Conservation (phyloP, 1,139 yeast genomes). For the Blastobotrys capitulatus region DNA sequence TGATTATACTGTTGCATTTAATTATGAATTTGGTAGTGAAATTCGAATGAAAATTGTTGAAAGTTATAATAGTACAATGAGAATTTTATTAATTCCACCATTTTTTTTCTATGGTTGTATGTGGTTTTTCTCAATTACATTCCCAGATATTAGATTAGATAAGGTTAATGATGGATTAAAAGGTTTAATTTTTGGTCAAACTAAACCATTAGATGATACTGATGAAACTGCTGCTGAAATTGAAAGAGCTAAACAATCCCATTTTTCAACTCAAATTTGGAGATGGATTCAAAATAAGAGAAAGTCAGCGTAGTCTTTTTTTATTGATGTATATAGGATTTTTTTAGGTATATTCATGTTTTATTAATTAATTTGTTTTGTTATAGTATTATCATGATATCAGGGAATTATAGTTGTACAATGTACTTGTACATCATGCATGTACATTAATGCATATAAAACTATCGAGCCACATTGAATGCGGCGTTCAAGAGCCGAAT, state of each 20-base stretch:
- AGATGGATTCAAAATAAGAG: slow-evolving; percentile 1
- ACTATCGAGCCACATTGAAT: no score
- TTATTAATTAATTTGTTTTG: no score
- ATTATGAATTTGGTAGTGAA: slow-evolving; percentile 10
- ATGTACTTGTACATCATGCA: no score
- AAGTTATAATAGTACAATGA: slow-evolving; percentile 13
- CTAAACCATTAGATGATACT: not conserved
- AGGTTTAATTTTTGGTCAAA: slow-evolving; percentile 5
- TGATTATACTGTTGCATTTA: slow-evolving; percentile 13
- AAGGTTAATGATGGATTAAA: slow-evolving; percentile 7
- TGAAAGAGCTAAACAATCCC: not conserved
- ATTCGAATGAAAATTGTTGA: slow-evolving; percentile 13
- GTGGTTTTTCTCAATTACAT: slow-evolving; percentile 11
- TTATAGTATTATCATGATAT: no score
- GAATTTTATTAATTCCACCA: slow-evolving; percentile 15
- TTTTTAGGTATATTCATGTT: no score
- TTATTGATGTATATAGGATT: no score
- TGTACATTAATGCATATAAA: no score
- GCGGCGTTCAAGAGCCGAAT: no score
- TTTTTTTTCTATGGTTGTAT: slow-evolving; percentile 13
- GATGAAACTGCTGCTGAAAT: not conserved
- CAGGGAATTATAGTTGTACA: no score
- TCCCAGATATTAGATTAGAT: slow-evolving; percentile 10
- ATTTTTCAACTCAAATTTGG: not conserved
- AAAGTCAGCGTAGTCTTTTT: no score